phyloP scores from a whole-genome alignment of 768 basidiomycete genomes.

The Inosperma sp. region DNA sequence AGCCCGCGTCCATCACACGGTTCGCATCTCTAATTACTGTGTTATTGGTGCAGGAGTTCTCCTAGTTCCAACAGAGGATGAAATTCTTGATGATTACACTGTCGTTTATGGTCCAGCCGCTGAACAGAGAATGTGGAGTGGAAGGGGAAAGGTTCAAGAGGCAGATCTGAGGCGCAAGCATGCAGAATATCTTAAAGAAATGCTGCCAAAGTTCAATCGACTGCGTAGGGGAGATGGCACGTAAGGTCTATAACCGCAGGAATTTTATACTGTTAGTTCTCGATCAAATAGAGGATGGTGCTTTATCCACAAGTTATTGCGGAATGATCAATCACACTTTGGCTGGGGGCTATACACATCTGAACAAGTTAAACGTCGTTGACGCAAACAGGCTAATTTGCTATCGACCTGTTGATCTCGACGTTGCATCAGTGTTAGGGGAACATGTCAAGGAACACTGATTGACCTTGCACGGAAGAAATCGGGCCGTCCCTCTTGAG shows the following conservation, averaged over 20 bases:
- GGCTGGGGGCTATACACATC: too few relatives aligned
- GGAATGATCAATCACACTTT: too few relatives aligned
- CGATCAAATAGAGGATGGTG: too few relatives aligned
- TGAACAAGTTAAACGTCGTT: too few relatives aligned
- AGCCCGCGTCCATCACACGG: slow-evolving; percentile 77
- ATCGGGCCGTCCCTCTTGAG: too few relatives aligned
- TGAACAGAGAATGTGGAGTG: slow-evolving; percentile 79
- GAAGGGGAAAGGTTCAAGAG: slow-evolving; percentile 78
- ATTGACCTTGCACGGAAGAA: too few relatives aligned
- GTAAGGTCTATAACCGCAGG: slow-evolving; percentile 19
- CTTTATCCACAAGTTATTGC: too few relatives aligned
- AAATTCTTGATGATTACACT: slow-evolving; percentile 77
- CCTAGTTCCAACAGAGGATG: slow-evolving; percentile 73
- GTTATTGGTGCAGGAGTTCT: slow-evolving; percentile 78
- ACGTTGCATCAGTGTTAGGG: too few relatives aligned
- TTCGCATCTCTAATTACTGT: slow-evolving; percentile 75
- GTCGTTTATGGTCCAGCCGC: slow-evolving; percentile 75
- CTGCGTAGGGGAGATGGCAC: slow-evolving; percentile 56
- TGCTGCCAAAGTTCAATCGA: slow-evolving; percentile 86
- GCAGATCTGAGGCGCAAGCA: slow-evolving; percentile 82
- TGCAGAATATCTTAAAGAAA: slow-evolving; percentile 86
- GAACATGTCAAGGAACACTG: too few relatives aligned
- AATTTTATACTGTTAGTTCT: too few relatives aligned
- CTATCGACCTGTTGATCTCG: too few relatives aligned
- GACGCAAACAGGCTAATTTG: too few relatives aligned